A percentile compares a stretch with the other conserved stretches of the same genome.
These are phyloP conservation scores for Prasinococcaceae sp. DNA, from an alignment of 139 green algal species.

Conservation along the genomic window DNA sequence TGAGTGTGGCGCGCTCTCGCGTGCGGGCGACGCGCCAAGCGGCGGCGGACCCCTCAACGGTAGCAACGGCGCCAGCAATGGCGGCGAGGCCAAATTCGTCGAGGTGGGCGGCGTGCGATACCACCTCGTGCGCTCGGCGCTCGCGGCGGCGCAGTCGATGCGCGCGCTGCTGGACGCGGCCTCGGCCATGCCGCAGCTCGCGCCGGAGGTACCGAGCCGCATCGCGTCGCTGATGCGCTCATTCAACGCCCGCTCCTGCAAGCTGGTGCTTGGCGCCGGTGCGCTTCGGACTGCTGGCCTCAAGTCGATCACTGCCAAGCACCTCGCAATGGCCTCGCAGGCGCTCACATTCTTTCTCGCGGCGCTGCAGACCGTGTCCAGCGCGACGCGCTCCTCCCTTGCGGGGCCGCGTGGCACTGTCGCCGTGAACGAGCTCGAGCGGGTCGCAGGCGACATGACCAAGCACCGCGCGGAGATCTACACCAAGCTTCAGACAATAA, in stretches of 20 bases:
- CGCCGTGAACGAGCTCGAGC: not conserved
- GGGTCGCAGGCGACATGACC: not conserved
- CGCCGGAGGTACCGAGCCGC: constrained; percentile 48
- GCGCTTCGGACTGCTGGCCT: constrained; percentile 47
- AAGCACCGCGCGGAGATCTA: constrained; percentile 44
- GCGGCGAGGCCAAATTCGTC: no score
- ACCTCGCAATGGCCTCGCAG: constrained; percentile 59
- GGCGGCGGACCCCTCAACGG: no score
- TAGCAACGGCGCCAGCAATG: no score
- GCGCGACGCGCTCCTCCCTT: not conserved
- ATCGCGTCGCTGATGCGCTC: constrained; percentile 63
- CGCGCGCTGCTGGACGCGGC: constrained; percentile 36
- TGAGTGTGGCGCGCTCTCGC: no score
- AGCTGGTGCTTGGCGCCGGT: constrained; percentile 78
- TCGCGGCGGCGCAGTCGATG: no score
- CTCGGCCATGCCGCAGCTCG: constrained; percentile 28
- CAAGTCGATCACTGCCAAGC: constrained; percentile 83
- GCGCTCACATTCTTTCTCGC: constrained; percentile 30
- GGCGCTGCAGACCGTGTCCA: constrained; percentile 28
- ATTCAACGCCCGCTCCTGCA: constrained; percentile 73
- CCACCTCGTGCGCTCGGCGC: no score
- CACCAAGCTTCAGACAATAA: constrained; percentile 86
- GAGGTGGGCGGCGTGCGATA: no score
- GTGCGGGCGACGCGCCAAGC: no score
- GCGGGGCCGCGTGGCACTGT: not conserved